phyloP scores from a whole-genome alignment of 371 early-diverging fungal species.

The Basidiobolus meristosporus region DNA sequence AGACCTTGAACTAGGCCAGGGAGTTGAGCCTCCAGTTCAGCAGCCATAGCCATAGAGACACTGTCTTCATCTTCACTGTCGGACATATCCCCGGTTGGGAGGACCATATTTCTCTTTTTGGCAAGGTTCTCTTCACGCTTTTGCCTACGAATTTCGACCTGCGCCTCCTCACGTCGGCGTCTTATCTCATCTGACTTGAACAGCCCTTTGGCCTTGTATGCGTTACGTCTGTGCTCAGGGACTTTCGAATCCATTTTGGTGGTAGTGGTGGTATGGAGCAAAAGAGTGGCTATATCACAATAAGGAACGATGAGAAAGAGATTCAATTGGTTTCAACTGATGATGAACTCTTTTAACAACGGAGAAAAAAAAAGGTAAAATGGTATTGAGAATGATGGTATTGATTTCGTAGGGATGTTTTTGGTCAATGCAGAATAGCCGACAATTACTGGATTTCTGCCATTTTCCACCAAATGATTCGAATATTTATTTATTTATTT shows the following conservation, averaged over 20 bases:
- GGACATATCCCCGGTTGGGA: slow-evolving; percentile 22
- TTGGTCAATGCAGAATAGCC: no score
- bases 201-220: slow-evolving; percentile 69
- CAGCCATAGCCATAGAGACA: background rate
- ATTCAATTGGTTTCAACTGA: no score
- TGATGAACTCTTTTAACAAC: no score
- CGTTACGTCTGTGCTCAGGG: slow-evolving; percentile 37
- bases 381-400: no score
- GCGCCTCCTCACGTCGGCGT: slow-evolving; percentile 80
- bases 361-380: no score
- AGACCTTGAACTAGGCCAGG: slow-evolving; percentile 57
- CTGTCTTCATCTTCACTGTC: slow-evolving; percentile 58
- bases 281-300: no score
- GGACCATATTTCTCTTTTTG: slow-evolving; percentile 75
- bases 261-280: no score
- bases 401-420: no score
- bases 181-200: slow-evolving; percentile 84
- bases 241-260: background rate
- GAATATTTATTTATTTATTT: no score
- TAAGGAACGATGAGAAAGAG: no score
- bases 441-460: no score
- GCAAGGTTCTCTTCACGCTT: slow-evolving; percentile 87
- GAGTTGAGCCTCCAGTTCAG: slow-evolving; percentile 34
- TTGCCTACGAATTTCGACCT: slow-evolving; percentile 87
- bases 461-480: no score